Evolutionary conservation across 805 yeast species (phyloP), one percentile per base, ranked within the genome.

Genomic region (Saccharomycopsis babjevae): DNA sequence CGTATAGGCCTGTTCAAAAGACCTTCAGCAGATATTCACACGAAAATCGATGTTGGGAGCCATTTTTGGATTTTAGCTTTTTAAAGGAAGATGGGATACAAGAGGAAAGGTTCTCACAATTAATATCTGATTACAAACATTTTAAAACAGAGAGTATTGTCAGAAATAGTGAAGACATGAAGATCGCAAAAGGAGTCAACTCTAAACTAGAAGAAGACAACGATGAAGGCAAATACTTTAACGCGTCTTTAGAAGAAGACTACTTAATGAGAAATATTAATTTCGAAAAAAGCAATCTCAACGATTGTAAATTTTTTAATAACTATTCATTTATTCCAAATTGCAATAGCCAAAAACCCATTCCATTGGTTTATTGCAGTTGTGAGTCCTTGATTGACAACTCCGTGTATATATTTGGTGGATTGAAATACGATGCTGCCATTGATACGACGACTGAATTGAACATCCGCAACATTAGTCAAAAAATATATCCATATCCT

Each of bases 401-500:
- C n/a, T 20, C 39, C 3, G 58, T 59, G 4, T 40, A 40, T 16
- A 18, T 59, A 4, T 54, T 59, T 42, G 57, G 61, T 6, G 61
- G 61, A 13, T 54, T 59, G 20, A 34, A 16, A 13, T 40, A 52
- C 20, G 32, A 28, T 25, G 25, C 32, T 2, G 13, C 38, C 32
- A 16, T 16, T 20, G 34, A 20, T n/a, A 39, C n/a, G 8, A 11
- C 42, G 10, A 30, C 36, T 15, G 50, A 57, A 8, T 16, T 38
- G 22, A 38, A 36, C 7, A 46, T 46, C 28, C 28, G 30, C 13
- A 36, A 55, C 16, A 5, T 16, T 13, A 36, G 57, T 18, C 57
- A 43, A 28, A 56, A 56, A 25, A 38, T 22, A 15, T 73, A 79
- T 62, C 83, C 79, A 1, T 71, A 76, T 5, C 85, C 85, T 0